These are phyloP conservation scores for Fusarium verrucosum DNA, from an alignment of 2,329 filamentous ascomycete species.

Conservation along the genomic window DNA sequence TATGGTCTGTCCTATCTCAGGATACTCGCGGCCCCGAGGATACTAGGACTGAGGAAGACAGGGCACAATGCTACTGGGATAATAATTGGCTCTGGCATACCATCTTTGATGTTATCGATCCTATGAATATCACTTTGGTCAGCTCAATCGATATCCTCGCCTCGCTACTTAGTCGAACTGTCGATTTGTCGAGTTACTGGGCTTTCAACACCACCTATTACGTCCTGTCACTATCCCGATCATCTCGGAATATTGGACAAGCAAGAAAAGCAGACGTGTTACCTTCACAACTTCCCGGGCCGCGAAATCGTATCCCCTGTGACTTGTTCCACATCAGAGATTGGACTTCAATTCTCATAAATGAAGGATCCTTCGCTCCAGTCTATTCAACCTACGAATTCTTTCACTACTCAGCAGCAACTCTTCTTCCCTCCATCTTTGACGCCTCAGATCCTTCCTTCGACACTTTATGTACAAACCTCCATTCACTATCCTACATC, in stretches of 20 bases:
- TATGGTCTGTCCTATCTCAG: conserved; percentile 39
- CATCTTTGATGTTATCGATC: conserved; percentile 64
- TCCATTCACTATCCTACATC: conserved; percentile 66
- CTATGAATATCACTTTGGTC: conserved; percentile 63
- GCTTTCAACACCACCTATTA: conserved; percentile 71
- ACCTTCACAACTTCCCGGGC: conserved; percentile 23
- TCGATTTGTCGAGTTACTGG: conserved; percentile 68
- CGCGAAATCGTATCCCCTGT: conserved; percentile 41
- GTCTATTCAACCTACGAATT: conserved; percentile 78
- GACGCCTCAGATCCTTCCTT: conserved; percentile 54
- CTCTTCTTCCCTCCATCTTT: conserved; percentile 64
- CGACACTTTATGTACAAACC: conserved; percentile 48
- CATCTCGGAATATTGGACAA: neutral
- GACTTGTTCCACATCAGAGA: conserved; percentile 66
- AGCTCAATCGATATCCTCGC: conserved; percentile 71
- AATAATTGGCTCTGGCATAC: conserved; percentile 64
- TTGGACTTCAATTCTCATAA: conserved; percentile 73
- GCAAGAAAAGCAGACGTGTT: neutral
- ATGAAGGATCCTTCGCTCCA: conserved; percentile 78
- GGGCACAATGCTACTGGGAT: conserved; percentile 36
- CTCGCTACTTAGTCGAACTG: conserved; percentile 64
- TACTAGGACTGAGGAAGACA: conserved; percentile 16
- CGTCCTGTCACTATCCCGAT: conserved; percentile 60
- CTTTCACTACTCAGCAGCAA: conserved; percentile 70
- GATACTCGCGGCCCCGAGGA: conserved; percentile 27